Evolutionary conservation across 495 filamentous ascomycete species (phyloP).

Genomic region (Glutinoglossum americanum): DNA sequence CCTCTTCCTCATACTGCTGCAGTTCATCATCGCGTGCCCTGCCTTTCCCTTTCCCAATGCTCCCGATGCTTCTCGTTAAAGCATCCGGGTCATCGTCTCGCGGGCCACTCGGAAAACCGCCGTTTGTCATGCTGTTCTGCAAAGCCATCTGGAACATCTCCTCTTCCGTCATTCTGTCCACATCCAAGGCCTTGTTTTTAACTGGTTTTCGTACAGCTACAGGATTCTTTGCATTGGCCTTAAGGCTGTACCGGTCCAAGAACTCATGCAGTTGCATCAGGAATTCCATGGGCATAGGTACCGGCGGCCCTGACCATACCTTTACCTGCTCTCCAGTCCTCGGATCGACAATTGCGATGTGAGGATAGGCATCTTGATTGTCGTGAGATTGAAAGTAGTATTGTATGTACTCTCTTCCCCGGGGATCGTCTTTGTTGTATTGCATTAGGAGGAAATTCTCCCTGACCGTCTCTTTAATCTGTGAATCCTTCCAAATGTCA

Average conservation of each 20-base stretch:
- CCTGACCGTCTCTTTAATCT: constrained; percentile 54
- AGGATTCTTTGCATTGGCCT: constrained; percentile 72
- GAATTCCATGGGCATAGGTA: constrained; percentile 57
- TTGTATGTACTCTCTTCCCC: constrained; percentile 56
- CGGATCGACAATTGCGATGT: constrained; percentile 89
- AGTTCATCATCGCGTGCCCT: constrained; percentile 18
- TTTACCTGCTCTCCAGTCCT: constrained; percentile 95
- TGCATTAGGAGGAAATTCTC: constrained; percentile 95
- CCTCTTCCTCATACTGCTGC: constrained; percentile 18
- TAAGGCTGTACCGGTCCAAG: constrained; percentile 81
- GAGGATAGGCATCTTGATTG: constrained; percentile 65
- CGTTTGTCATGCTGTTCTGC: constrained; percentile 52
- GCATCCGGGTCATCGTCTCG: constrained; percentile 58
- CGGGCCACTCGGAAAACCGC: constrained; percentile 11
- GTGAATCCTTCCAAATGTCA: constrained; percentile 78
- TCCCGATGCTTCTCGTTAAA: constrained; percentile 41
- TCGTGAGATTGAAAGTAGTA: constrained; percentile 68
- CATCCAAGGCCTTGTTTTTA: constrained; percentile 37
- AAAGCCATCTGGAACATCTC: constrained; percentile 90
- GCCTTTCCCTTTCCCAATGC: constrained; percentile 43
- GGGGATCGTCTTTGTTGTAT: constrained; percentile 58
- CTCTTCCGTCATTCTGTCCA: constrained; percentile 84
- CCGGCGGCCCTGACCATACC: constrained; percentile 71
- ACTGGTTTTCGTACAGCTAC: constrained; percentile 57
- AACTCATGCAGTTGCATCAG: constrained; percentile 86